phyloP scores from a whole-genome alignment of 495 filamentous ascomycete species.

The Cladorrhinum samala region DNA sequence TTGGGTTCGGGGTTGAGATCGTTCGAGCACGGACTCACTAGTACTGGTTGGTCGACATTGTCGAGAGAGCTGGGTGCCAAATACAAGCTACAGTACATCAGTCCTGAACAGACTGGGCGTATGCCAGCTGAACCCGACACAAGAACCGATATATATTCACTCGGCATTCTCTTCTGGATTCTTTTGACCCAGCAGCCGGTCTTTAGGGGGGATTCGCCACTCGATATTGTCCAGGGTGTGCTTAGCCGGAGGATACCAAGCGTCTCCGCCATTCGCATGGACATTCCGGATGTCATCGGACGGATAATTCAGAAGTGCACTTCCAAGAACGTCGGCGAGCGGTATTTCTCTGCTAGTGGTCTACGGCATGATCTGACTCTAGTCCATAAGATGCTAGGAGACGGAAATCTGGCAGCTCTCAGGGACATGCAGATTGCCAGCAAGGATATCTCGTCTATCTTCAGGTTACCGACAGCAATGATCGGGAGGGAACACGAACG shows the following conservation, averaged over 20 bases:
- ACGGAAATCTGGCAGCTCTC: constrained; percentile 64
- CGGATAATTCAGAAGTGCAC: constrained; percentile 86
- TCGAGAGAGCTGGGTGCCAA: constrained; percentile 74
- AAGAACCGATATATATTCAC: constrained; percentile 82
- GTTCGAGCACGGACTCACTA: constrained; percentile 81
- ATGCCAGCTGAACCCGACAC: constrained; percentile 85
- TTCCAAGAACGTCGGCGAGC: constrained; percentile 71
- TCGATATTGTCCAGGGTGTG: constrained; percentile 85
- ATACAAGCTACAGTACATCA: constrained; percentile 81
- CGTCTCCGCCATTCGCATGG: constrained; percentile 65
- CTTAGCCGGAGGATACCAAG: constrained; percentile 67
- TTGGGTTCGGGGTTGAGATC: constrained; percentile 78
- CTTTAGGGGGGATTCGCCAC: constrained; percentile 69
- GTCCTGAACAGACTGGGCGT: constrained; percentile 85
- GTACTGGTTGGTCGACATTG: constrained; percentile 74
- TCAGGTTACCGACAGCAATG: constrained; percentile 71
- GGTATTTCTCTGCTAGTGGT: constrained; percentile 78
- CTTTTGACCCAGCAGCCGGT: constrained; percentile 71
- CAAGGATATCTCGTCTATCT: constrained; percentile 79
- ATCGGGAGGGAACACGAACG: constrained; percentile 71
- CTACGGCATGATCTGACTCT: constrained; percentile 68
- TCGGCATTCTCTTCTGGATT: constrained; percentile 81
- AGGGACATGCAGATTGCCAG: constrained; percentile 65
- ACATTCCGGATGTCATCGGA: constrained; percentile 73
- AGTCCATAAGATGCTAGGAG: constrained; percentile 63